These are phyloP conservation scores for Termitomyces sp. DNA, from an alignment of 1,284 basidiomycete species.

Conservation along the genomic window DNA sequence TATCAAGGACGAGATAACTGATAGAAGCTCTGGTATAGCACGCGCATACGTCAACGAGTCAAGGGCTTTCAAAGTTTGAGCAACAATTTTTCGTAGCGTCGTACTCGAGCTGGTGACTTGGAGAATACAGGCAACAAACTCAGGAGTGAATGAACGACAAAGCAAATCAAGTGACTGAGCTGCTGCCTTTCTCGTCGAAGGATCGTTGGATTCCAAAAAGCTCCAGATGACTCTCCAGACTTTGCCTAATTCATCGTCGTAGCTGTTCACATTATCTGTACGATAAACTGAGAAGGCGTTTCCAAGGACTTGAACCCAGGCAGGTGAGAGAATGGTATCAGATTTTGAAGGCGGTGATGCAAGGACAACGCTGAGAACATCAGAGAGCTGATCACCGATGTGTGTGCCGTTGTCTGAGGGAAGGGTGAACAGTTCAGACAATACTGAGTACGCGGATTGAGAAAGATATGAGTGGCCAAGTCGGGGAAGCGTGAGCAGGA, in stretches of 20 bases:
- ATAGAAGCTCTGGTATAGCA: slow-evolving; percentile 69
- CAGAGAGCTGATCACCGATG: slow-evolving; percentile 56
- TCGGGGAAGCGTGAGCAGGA: slow-evolving; percentile 75
- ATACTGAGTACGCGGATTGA: slow-evolving; percentile 74
- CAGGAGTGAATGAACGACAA: slow-evolving; percentile 64
- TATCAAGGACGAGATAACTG: slow-evolving; percentile 55
- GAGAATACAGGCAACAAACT: slow-evolving; percentile 52
- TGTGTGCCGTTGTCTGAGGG: slow-evolving; percentile 45
- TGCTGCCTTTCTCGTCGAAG: slow-evolving; percentile 54
- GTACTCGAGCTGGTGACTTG: slow-evolving; percentile 49
- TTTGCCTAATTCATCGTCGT: slow-evolving; percentile 50
- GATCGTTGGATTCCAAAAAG: slow-evolving; percentile 63
- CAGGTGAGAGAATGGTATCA: slow-evolving; percentile 55
- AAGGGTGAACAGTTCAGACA: slow-evolving; percentile 69
- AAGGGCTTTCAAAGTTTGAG: slow-evolving; percentile 60
- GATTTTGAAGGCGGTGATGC: slow-evolving; percentile 69
- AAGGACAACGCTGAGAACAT: slow-evolving; percentile 70
- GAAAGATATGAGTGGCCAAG: slow-evolving; percentile 83
- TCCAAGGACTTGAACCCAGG: slow-evolving; percentile 74
- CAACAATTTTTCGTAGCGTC: slow-evolving; percentile 58
- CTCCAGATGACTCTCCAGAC: slow-evolving; percentile 78
- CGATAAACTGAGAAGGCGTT: slow-evolving; percentile 62
- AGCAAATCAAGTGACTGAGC: slow-evolving; percentile 61
- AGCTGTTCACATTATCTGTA: slow-evolving; percentile 42
- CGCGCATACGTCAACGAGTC: slow-evolving; percentile 65